These are phyloP conservation scores for Wickerhamomyces ciferrii DNA, from an alignment of 805 yeast genomes.

Conservation along the genomic window DNA sequence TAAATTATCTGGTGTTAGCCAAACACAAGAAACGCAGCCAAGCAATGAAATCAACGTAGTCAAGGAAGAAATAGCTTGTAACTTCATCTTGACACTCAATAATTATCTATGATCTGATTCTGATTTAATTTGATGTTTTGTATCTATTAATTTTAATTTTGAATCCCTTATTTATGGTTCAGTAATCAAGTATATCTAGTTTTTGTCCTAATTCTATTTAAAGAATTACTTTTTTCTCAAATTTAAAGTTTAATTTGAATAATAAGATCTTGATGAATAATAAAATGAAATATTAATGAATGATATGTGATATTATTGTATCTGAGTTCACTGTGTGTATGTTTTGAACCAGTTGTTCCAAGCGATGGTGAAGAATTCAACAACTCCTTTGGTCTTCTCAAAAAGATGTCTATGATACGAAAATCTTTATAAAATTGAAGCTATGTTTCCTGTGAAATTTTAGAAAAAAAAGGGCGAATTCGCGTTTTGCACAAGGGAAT, in stretches of 20 bases:
- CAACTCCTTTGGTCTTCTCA: not conserved
- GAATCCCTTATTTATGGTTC: too few relatives aligned
- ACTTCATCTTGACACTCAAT: not conserved
- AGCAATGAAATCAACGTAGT: not conserved
- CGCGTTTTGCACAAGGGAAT: not conserved
- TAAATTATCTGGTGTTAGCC: conserved; percentile 24
- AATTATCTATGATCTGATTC: not conserved
- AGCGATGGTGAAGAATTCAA: not conserved
- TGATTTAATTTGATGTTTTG: too few relatives aligned
- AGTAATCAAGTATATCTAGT: too few relatives aligned
- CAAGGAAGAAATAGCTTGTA: not conserved
- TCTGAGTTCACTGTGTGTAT: not conserved
- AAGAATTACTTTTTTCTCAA: not conserved
- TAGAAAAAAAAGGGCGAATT: not conserved
- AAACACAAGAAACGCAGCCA: conserved; percentile 9
- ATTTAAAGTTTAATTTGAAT: too few relatives aligned
- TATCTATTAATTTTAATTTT: not conserved
- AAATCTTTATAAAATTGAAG: not conserved
- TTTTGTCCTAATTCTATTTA: not conserved
- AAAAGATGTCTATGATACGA: not conserved
- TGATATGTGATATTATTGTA: too few relatives aligned
- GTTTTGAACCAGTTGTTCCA: too few relatives aligned
- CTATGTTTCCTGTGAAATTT: not conserved
- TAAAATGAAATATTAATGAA: not conserved
- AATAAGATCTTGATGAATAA: not conserved